Evolutionary conservation across 2,329 filamentous ascomycete species (phyloP).

Genomic region (Cytospora schulzeri): DNA sequence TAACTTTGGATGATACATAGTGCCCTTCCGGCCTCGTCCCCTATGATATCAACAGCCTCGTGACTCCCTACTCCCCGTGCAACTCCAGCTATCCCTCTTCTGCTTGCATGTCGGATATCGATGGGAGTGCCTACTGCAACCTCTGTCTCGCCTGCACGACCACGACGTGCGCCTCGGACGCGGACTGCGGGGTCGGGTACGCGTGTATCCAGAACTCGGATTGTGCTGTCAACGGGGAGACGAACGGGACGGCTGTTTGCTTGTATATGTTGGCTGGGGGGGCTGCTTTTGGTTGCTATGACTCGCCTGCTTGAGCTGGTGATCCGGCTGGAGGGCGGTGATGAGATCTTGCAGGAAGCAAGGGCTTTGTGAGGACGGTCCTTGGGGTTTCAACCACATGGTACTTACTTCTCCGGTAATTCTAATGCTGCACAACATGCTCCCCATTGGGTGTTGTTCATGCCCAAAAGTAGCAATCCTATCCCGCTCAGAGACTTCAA

Average conservation of each 20-base stretch:
- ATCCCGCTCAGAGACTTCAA: no score
- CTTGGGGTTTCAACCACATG: no score
- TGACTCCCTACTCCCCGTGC: constrained; percentile 24
- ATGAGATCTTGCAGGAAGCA: background rate
- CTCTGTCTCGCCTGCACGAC: constrained; percentile 16
- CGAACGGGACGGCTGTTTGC: constrained; percentile 21
- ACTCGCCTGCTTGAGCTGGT: background rate
- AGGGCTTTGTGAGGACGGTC: background rate
- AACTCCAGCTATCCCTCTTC: constrained; percentile 21
- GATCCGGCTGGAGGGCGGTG: background rate
- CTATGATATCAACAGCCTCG: constrained; percentile 19
- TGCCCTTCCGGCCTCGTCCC: constrained; percentile 25
- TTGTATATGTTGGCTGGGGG: constrained; percentile 26
- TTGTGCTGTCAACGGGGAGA: constrained; percentile 15
- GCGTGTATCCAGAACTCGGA: constrained; percentile 26
- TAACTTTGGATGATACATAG: constrained; percentile 1
- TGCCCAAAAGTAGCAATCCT: background rate
- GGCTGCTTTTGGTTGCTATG: constrained; percentile 16
- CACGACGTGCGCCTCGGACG: constrained; percentile 19
- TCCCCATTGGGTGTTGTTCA: no score
- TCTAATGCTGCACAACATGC: background rate
- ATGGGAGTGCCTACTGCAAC: constrained; percentile 26
- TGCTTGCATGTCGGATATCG: constrained; percentile 22
- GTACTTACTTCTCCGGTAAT: background rate
- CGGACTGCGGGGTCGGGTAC: constrained; percentile 20